Conservation (phyloP, 805 yeast species). For the Suhomyces sp. region DNA sequence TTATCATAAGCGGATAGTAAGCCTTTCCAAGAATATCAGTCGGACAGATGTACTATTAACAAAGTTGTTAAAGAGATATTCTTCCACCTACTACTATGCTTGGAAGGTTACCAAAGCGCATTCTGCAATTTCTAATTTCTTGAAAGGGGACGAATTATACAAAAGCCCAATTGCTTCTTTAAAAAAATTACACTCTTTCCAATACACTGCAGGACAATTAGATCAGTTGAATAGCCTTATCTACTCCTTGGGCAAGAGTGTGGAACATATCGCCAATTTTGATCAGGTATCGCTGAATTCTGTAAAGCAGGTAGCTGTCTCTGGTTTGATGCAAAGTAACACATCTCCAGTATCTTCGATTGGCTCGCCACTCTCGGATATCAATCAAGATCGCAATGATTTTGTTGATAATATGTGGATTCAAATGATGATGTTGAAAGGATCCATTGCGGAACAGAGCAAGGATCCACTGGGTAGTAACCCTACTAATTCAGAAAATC, state of each 20-base stretch:
- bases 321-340: neutral
- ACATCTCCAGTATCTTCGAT: conserved; percentile 1
- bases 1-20: conserved; percentile 9
- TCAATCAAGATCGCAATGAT: conserved; percentile 4
- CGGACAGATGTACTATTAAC: conserved; percentile 9
- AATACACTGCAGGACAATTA: conserved; percentile 11
- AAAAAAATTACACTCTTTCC: conserved; percentile 9
- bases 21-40: conserved; percentile 9
- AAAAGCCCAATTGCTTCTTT: conserved; percentile 8
- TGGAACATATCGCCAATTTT: conserved; percentile 7
- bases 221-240: conserved; percentile 10
- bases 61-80: conserved; percentile 10
- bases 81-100: conserved; percentile 12
- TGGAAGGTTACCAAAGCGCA: conserved; percentile 17
- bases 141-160: conserved; percentile 6
- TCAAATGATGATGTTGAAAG: conserved; percentile 12
- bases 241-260: conserved; percentile 7
- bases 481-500: too few relatives aligned
- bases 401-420: conserved; percentile 14
- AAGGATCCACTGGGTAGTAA: too few relatives aligned
- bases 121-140: neutral
- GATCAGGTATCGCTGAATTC: conserved; percentile 5
- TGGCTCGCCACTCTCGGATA: neutral
- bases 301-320: neutral
- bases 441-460: conserved; percentile 1